phyloP scores from a whole-genome alignment of 768 basidiomycete species.

The Amanita fuliginea region DNA sequence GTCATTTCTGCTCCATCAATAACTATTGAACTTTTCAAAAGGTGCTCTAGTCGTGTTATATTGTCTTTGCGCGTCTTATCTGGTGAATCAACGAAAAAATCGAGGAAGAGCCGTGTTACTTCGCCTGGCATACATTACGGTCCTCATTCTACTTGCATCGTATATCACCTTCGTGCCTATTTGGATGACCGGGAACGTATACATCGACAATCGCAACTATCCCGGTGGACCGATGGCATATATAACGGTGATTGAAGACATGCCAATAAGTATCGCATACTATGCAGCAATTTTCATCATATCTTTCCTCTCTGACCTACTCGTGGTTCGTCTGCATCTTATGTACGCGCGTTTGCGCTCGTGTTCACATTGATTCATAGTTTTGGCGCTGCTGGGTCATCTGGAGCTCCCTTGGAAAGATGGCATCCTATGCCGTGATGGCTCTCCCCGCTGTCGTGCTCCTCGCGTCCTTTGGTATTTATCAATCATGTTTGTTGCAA shows the following conservation, averaged over 20 bases:
- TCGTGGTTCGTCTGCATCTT: constrained; percentile 18
- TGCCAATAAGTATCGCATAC: constrained; percentile 27
- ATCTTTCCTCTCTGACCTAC: constrained; percentile 27
- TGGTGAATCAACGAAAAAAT: not conserved
- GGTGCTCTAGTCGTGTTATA: constrained; percentile 1
- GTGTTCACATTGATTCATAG: constrained; percentile 16
- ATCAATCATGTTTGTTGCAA: not conserved
- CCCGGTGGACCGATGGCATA: constrained; percentile 33
- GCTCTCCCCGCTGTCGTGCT: constrained; percentile 19
- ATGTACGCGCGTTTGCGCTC: constrained; percentile 21
- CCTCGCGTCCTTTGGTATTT: constrained; percentile 17
- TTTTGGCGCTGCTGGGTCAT: constrained; percentile 15
- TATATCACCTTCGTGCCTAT: constrained; percentile 28
- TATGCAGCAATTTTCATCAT: constrained; percentile 30
- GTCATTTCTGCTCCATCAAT: no score
- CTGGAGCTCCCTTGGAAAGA: constrained; percentile 20
- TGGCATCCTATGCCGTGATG: constrained; percentile 15
- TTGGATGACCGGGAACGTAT: constrained; percentile 28
- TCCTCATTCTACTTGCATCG: constrained; percentile 26
- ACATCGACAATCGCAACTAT: constrained; percentile 30
- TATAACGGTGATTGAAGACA: constrained; percentile 29
- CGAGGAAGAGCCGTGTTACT: not conserved
- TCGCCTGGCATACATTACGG: constrained; percentile 25
- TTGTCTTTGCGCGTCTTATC: not conserved
- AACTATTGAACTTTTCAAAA: not conserved